These are phyloP conservation scores for Pythium aristosporum DNA, from an alignment of 352 stramenopile genomes.

Conservation along the genomic window DNA sequence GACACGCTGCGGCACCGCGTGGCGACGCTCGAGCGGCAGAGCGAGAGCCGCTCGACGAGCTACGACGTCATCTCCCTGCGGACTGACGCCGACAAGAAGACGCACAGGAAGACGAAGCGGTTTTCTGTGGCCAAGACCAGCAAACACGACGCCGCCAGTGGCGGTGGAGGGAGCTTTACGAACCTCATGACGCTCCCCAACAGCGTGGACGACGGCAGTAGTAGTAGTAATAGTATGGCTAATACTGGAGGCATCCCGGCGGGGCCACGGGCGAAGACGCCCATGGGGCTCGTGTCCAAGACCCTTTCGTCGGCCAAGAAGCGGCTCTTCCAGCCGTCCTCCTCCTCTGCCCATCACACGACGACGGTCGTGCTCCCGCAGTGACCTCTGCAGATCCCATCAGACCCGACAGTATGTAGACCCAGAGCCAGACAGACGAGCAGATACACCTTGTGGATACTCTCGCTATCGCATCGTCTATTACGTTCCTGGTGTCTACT, in stretches of 20 bases:
- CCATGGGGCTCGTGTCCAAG: conserved; percentile 51
- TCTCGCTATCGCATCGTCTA: background rate
- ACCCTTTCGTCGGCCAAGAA: conserved; percentile 61
- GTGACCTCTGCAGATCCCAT: background rate
- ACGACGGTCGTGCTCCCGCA: conserved; percentile 36
- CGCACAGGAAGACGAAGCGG: conserved; percentile 32
- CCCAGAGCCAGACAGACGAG: background rate
- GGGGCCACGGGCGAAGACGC: conserved; percentile 21
- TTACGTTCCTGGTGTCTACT: background rate
- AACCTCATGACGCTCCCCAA: conserved; percentile 69
- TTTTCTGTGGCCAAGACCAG: conserved; percentile 4
- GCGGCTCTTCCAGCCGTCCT: conserved; percentile 34
- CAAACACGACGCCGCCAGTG: conserved; percentile 21
- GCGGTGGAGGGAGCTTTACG: conserved; percentile 35
- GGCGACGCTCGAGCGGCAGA: conserved; percentile 34
- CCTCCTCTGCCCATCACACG: conserved; percentile 20
- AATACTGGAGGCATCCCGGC: background rate
- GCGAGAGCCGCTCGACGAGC: conserved; percentile 6
- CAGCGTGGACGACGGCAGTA: conserved; percentile 28
- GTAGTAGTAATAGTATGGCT: background rate
- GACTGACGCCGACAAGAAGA: conserved; percentile 27
- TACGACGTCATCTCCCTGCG: conserved; percentile 52
- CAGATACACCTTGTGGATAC: background rate
- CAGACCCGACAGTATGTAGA: background rate
- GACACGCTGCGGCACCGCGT: conserved; percentile 34